Evolutionary conservation across 2,329 filamentous ascomycete species (phyloP).

Genomic region (Fusarium kyushuense): DNA sequence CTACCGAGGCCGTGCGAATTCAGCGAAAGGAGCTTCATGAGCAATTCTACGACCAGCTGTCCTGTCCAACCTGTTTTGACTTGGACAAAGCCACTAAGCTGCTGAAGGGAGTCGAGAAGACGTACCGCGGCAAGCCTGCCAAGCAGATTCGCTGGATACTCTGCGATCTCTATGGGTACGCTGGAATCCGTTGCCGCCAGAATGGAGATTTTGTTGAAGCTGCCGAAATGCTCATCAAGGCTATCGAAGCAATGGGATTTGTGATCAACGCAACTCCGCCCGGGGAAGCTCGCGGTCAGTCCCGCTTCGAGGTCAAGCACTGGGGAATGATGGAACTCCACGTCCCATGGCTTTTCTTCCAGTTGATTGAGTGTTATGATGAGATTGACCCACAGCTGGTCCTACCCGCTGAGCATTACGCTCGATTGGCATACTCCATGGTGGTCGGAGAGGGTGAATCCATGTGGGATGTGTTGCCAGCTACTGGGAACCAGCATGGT

Average conservation of each 20-base stretch:
- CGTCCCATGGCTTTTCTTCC: neutral
- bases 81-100: neutral
- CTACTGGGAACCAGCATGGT: neutral
- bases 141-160: neutral
- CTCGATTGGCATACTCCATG: neutral
- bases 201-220: neutral
- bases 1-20: neutral
- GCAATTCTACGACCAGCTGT: too few relatives aligned
- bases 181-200: neutral
- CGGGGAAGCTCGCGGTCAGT: neutral
- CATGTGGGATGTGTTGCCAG: neutral
- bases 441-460: neutral
- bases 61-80: too few relatives aligned
- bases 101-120: neutral
- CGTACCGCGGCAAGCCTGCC: neutral
- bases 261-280: neutral
- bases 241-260: neutral
- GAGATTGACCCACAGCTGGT: neutral
- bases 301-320: neutral
- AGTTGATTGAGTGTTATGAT: neutral
- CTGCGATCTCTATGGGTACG: neutral
- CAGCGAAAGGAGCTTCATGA: neutral
- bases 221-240: slow-evolving; percentile 1
- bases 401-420: neutral
- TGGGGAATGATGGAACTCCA: slow-evolving; percentile 2